These are phyloP conservation scores for Leccinum uliginosum DNA, from an alignment of 768 basidiomycete species.

Conservation along the genomic window DNA sequence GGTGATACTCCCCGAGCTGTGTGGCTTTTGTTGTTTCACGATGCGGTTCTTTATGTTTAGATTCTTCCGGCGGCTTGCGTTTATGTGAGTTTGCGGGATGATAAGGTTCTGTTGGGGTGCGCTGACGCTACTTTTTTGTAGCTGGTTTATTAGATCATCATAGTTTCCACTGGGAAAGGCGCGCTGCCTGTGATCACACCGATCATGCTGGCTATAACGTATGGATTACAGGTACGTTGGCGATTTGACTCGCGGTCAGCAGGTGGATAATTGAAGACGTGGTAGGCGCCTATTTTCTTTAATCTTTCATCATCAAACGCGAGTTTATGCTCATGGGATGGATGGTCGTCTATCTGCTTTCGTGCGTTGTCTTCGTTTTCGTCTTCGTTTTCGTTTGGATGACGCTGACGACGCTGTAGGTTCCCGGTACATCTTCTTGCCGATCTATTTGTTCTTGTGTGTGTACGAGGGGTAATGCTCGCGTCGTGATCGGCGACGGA, in stretches of 20 bases:
- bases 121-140: conserved; percentile 26
- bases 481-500: conserved; percentile 91
- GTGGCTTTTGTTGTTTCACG: conserved; percentile 95
- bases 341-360: conserved; percentile 93
- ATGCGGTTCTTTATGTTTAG: conserved; percentile 94
- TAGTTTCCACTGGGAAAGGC: conserved; percentile 63
- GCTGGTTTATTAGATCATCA: conserved; percentile 81
- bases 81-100: conserved; percentile 57
- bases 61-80: conserved; percentile 87
- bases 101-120: neutral
- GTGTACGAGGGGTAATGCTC: conserved; percentile 98
- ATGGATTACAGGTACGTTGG: conserved; percentile 76
- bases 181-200: conserved; percentile 84
- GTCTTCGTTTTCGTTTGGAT: neutral
- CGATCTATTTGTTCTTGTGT: conserved; percentile 96
- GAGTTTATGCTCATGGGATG: conserved; percentile 98
- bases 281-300: conserved; percentile 84
- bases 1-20: conserved; percentile 79
- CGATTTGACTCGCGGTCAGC: neutral
- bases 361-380: conserved; percentile 63
- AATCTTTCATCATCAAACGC: conserved; percentile 90
- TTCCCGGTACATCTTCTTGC: conserved; percentile 97
- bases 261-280: neutral
- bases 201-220: conserved; percentile 85
- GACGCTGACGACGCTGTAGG: conserved; percentile 37